A percentile compares a stretch with the other conserved stretches of the same genome.
Evolutionary conservation across 169 alveolate genomes (phyloP).

Genomic region (Perkinsus olseni): DNA sequence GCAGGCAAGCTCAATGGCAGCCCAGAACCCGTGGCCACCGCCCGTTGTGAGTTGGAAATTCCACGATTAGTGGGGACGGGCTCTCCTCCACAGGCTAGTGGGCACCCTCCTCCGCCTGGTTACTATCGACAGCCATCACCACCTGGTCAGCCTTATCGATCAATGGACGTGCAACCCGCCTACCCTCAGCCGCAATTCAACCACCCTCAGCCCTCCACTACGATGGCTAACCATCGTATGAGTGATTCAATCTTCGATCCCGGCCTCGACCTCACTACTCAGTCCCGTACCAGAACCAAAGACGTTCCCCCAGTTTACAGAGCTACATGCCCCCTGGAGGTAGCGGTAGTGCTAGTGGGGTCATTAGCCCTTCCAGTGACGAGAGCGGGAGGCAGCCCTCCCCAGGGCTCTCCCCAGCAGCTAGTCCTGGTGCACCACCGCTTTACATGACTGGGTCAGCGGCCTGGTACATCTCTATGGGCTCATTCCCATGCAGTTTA

Average conservation of each 20-base stretch:
- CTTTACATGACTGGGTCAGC: not conserved
- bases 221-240: not conserved
- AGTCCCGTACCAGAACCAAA: not conserved
- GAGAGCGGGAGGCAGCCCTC: not conserved
- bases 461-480: not conserved
- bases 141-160: not conserved
- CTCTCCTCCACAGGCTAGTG: not conserved
- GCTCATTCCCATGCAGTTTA: not conserved
- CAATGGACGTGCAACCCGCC: not conserved
- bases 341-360: not conserved
- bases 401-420: not conserved
- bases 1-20: not conserved
- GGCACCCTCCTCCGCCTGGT: not conserved
- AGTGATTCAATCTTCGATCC: not conserved
- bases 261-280: not conserved
- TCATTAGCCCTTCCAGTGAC: not conserved
- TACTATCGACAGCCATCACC: not conserved
- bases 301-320: not conserved
- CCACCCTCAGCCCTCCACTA: not conserved
- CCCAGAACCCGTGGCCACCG: not conserved
- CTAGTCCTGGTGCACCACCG: not conserved
- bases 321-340: not conserved
- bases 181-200: not conserved
- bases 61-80: not conserved
- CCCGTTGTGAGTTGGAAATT: not conserved